These are phyloP conservation scores for Cladosporium oxysporum DNA, from an alignment of 2,329 filamentous ascomycete species.

Conservation along the genomic window DNA sequence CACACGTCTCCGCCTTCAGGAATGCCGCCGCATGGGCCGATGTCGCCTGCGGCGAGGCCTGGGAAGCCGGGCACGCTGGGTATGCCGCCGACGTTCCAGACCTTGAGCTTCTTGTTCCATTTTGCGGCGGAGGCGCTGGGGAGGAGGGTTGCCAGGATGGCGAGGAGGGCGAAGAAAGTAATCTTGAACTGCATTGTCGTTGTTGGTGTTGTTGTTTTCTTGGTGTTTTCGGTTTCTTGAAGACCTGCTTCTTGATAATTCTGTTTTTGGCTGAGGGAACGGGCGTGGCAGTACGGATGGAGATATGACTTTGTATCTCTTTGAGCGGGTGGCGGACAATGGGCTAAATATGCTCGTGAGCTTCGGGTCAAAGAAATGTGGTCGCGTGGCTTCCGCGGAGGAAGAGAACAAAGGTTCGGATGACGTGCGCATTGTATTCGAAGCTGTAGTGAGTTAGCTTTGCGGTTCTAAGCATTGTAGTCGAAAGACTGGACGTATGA, in stretches of 20 bases:
- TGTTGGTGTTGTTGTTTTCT: not conserved
- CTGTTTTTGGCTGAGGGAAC: not conserved
- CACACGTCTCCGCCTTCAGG: not conserved
- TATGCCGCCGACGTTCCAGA: constrained; percentile 7
- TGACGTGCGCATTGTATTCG: not conserved
- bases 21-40: constrained; percentile 2
- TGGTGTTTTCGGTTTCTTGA: not conserved
- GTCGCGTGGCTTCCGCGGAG: not conserved
- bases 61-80: not conserved
- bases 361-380: not conserved
- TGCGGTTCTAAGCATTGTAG: not conserved
- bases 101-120: constrained; percentile 8
- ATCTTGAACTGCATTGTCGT: not conserved
- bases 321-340: not conserved
- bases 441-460: not conserved
- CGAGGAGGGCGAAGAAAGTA: not conserved
- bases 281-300: not conserved
- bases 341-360: not conserved
- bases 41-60: not conserved
- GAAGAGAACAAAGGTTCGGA: not conserved
- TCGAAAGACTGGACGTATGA: not conserved
- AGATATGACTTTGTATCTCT: not conserved
- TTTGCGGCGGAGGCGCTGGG: not conserved
- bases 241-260: not conserved
- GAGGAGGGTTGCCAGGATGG: not conserved